Evolutionary conservation across 345 rosid species (phyloP), one percentile per base, ranked within the genome.

Genomic region (Salix udensis): DNA sequence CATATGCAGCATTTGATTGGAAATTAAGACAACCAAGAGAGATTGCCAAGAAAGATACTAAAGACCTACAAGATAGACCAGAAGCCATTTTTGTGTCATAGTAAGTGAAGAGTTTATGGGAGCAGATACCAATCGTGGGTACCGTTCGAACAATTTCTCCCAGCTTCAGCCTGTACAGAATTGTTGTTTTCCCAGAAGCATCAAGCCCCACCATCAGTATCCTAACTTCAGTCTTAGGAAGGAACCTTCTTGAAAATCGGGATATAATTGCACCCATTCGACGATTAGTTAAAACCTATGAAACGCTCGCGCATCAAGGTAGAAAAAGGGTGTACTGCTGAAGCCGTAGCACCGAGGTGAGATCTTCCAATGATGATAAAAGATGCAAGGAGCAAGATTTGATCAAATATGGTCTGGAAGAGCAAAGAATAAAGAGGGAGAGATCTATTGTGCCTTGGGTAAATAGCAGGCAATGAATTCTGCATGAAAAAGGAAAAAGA

Each of bases 191-290:
- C 74, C 96, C 92, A 1, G 94, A 91, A 77, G 78, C 86, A 77
- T 91, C 92, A 74, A 91, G 96, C 77, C 94, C 94, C 24, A 91
- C 86, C 96, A 88, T 91, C 71, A 90, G 75, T 55, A 90, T 83
- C 79, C 86, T 87, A 58, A 82, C 70, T 76, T 48, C 79, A 4
- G 50, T 65, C 77, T 73, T 84, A 0, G 83, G 76, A 52, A 84
- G 76, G 44, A 86, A 86, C 84, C 89, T 78, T 81, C 83, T 84
- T 11, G 87, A 81, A 61, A 89, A 80, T 79, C 83, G 78, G 34
- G 86, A 84, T 74, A 88, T 73, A 76, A 74, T 73, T 6, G 70
- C 77, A 28, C 92, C 88, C 93, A 88, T 91, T 23, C 7, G 65
- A 68, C 44, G 31, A 30, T 70, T 60, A 52, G 46, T 52, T 19